Conservation (phyloP, 208 protist species). For the Phytomonas sp. region DNA sequence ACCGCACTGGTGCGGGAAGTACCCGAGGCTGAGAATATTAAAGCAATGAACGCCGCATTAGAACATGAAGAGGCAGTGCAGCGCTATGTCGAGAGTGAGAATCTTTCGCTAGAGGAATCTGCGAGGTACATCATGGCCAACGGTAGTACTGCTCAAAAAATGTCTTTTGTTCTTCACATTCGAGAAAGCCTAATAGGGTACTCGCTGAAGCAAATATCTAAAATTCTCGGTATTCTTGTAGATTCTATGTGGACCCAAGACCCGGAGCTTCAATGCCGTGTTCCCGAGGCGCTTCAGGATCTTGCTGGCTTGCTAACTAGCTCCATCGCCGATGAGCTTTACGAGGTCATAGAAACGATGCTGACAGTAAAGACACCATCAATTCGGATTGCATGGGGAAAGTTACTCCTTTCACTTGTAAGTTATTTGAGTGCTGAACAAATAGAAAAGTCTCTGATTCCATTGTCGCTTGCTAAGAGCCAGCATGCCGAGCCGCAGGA, state of each 20-base stretch:
- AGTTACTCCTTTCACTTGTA: conserved; percentile 58
- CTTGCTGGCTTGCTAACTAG: conserved; percentile 52
- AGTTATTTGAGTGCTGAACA: conserved; percentile 45
- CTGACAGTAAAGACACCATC: conserved; percentile 71
- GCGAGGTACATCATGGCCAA: conserved; percentile 87
- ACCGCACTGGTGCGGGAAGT: conserved; percentile 81
- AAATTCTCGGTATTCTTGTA: conserved; percentile 64
- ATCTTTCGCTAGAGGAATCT: conserved; percentile 74
- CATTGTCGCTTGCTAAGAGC: conserved; percentile 65
- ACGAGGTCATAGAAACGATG: conserved; percentile 83
- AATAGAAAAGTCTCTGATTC: conserved; percentile 59
- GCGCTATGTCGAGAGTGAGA: conserved; percentile 78
- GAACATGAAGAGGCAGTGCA: conserved; percentile 86
- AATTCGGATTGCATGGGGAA: conserved; percentile 74
- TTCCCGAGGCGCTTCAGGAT: conserved; percentile 46
- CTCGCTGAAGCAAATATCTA: conserved; percentile 41
- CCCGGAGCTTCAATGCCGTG: conserved; percentile 79
- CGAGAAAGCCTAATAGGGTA: conserved; percentile 47
- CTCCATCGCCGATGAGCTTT: conserved; percentile 44
- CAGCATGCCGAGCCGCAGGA: conserved; percentile 83
- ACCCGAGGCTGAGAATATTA: conserved; percentile 79
- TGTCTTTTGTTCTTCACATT: conserved; percentile 71
- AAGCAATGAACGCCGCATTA: conserved; percentile 71
- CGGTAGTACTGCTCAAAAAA: conserved; percentile 80
- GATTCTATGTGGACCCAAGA: conserved; percentile 87